phyloP scores from a whole-genome alignment of 2,329 filamentous ascomycete genomes.

The Mollisia scopiformis region DNA sequence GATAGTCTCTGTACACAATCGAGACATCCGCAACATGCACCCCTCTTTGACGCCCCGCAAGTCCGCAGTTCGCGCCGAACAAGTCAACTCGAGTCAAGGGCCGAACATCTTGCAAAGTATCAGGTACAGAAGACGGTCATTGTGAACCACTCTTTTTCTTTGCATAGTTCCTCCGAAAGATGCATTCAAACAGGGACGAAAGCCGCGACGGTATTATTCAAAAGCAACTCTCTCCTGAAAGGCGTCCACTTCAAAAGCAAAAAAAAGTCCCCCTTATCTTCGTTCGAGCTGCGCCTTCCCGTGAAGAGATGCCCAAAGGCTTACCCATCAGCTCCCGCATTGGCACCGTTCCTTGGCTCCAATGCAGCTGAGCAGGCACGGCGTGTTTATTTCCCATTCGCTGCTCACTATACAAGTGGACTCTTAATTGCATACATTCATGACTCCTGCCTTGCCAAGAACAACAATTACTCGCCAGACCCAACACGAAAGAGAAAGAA shows the following conservation, averaged over 20 bases:
- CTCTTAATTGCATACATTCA: neutral
- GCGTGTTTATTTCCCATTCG: neutral
- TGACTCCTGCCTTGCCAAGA: neutral
- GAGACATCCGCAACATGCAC: conserved; percentile 1
- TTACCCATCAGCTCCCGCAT: neutral
- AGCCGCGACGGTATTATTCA: neutral
- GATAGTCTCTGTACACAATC: neutral
- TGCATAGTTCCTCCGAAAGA: neutral
- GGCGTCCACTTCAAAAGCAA: neutral
- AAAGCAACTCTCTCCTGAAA: neutral
- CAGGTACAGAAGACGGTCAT: too few relatives aligned
- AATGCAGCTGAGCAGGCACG: neutral
- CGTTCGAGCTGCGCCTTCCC: neutral
- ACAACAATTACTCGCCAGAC: neutral
- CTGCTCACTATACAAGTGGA: neutral
- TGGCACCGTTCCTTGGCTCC: conserved; percentile 1
- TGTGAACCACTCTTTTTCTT: neutral
- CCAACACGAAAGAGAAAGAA: neutral
- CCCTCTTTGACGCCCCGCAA: neutral
- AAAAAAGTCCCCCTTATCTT: neutral
- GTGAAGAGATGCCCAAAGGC: neutral
- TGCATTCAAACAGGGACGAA: too few relatives aligned
- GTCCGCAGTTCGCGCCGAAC: neutral
- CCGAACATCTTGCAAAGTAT: neutral
- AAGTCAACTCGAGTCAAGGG: neutral